Conservation (phyloP, 2,329 filamentous ascomycete species). For the Colletotrichum lentis region DNA sequence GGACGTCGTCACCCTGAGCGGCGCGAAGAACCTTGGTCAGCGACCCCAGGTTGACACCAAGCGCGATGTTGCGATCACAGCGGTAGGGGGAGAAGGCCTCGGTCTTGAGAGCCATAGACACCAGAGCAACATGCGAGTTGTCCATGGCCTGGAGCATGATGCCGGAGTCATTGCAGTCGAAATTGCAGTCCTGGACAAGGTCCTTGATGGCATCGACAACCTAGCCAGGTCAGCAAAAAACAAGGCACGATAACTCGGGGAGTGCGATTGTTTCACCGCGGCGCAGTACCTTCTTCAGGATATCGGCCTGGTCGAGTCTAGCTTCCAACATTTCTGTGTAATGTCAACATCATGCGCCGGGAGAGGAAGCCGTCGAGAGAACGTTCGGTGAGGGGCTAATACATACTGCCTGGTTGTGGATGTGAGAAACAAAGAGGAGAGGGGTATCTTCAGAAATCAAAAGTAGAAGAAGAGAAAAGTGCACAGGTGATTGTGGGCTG, state of each 20-base stretch:
- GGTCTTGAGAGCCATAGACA: constrained; percentile 98
- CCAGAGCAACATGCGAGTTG: constrained; percentile 98
- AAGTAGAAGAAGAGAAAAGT: constrained; percentile 12
- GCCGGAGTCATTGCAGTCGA: constrained; percentile 99
- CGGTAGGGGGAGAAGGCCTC: constrained; percentile 95
- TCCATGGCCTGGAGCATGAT: constrained; percentile 99
- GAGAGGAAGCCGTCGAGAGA: neutral
- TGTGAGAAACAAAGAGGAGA: constrained; percentile 11
- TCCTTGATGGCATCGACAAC: constrained; percentile 99
- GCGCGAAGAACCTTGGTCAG: constrained; percentile 97
- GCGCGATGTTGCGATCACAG: constrained; percentile 98
- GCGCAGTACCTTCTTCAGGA: constrained; percentile 86
- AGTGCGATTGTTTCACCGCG: neutral
- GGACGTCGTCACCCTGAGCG: constrained; percentile 90
- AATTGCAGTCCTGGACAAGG: constrained; percentile 99
- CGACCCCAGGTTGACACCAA: constrained; percentile 95
- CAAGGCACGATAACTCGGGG: constrained; percentile 5
- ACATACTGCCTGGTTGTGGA: constrained; percentile 33
- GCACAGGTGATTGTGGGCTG: constrained; percentile 14
- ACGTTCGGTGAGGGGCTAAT: neutral
- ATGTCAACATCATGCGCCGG: constrained; percentile 47
- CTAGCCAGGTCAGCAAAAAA: constrained; percentile 55
- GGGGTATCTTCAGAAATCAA: constrained; percentile 32
- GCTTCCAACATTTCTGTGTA: constrained; percentile 84
- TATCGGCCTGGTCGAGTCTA: constrained; percentile 89